These are phyloP conservation scores for Populus alba DNA, from an alignment of 345 rosid genomes.

Conservation along the genomic window DNA sequence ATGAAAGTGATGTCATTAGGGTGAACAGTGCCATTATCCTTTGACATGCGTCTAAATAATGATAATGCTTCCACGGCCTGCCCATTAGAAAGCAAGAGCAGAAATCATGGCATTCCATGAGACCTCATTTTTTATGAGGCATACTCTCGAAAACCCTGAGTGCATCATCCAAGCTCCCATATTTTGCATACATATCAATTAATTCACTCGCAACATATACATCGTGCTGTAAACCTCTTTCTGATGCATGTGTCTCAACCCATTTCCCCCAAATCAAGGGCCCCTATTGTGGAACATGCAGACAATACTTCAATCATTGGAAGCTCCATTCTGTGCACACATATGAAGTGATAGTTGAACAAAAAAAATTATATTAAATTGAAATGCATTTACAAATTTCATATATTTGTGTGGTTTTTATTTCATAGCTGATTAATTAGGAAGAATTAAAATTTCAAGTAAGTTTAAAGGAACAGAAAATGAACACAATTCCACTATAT, in stretches of 20 bases:
- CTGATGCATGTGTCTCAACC: slow-evolving; percentile 48
- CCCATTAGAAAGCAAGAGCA: slow-evolving; percentile 79
- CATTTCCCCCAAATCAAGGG: slow-evolving; percentile 46
- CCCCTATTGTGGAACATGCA: no score
- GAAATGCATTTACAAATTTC: not conserved
- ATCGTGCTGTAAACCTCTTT: slow-evolving; percentile 45
- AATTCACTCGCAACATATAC: slow-evolving; percentile 68
- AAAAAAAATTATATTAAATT: not conserved
- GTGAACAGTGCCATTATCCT: slow-evolving; percentile 31
- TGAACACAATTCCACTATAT: no score
- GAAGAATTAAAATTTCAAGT: no score
- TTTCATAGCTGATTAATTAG: not conserved
- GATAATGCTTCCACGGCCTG: slow-evolving; percentile 55
- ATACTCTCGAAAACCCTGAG: slow-evolving; percentile 61
- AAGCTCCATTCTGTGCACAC: no score
- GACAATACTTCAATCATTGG: no score
- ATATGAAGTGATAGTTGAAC: no score
- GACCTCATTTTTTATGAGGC: slow-evolving; percentile 69
- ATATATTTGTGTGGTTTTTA: not conserved
- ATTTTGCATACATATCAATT: slow-evolving; percentile 87
- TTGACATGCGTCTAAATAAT: slow-evolving; percentile 53
- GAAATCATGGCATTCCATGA: slow-evolving; percentile 92
- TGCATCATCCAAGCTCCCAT: slow-evolving; percentile 70
- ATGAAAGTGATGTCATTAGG: slow-evolving; percentile 79
- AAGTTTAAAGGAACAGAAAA: no score